phyloP scores from a whole-genome alignment of 805 yeast species.

The Sugiyamaella lignohabitans region DNA sequence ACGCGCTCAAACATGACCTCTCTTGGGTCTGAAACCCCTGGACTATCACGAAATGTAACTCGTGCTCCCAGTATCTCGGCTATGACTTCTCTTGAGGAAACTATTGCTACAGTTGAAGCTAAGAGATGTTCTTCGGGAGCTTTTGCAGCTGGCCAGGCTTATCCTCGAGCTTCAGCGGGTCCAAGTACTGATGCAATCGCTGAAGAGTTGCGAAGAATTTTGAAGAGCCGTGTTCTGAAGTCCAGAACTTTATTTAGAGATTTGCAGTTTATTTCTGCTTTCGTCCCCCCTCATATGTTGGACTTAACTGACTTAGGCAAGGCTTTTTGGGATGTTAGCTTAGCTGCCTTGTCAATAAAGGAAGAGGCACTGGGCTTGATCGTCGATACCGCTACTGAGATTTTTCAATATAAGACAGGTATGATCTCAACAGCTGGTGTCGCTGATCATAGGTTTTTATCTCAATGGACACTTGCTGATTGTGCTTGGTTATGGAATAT shows the following conservation, averaged over 20 bases:
- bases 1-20: constrained; percentile 18
- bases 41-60: background rate
- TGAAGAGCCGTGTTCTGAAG: constrained; percentile 24
- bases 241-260: constrained; percentile 31
- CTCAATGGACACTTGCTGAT: constrained; percentile 21
- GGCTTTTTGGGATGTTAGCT: constrained; percentile 34
- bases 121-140: constrained; percentile 19
- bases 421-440: constrained; percentile 11
- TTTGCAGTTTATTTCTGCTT: constrained; percentile 30
- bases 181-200: constrained; percentile 30
- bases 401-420: constrained; percentile 22
- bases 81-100: constrained; percentile 20
- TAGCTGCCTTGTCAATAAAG: constrained; percentile 29
- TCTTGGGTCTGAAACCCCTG: constrained; percentile 18
- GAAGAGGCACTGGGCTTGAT: constrained; percentile 22
- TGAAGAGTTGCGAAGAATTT: constrained; percentile 28
- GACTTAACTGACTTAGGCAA: constrained; percentile 28
- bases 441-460: constrained; percentile 10
- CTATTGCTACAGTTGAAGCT: constrained; percentile 24
- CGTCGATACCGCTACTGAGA: constrained; percentile 21
- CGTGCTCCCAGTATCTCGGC: constrained; percentile 12
- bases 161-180: constrained; percentile 7
- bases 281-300: constrained; percentile 27
- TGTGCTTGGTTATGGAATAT: constrained; percentile 27
- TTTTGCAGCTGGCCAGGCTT: constrained; percentile 4